These are phyloP conservation scores for Arabidopsis lyrata DNA, from an alignment of 441 rosid genomes.

Conservation along the genomic window DNA sequence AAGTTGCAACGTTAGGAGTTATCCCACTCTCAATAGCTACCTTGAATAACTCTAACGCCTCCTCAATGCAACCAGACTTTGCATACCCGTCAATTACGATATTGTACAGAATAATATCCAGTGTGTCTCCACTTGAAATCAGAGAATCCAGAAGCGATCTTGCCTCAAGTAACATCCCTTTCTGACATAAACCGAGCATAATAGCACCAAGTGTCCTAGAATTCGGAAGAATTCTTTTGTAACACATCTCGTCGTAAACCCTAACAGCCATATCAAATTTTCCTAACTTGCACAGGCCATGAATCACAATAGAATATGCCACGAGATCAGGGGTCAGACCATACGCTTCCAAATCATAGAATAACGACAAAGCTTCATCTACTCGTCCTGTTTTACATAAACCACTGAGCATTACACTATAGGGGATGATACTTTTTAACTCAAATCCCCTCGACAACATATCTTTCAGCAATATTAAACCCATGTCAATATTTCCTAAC, in stretches of 20 bases:
- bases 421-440: conserved; percentile 53
- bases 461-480: conserved; percentile 56
- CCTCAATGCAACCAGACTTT: conserved; percentile 55
- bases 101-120: conserved; percentile 63
- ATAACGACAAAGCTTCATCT: conserved; percentile 58
- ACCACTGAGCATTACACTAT: conserved; percentile 63
- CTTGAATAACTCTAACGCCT: conserved; percentile 58
- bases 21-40: conserved; percentile 52
- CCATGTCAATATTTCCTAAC: conserved; percentile 62
- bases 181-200: conserved; percentile 62
- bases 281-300: conserved; percentile 77
- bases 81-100: conserved; percentile 73
- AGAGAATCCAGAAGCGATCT: conserved; percentile 62
- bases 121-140: conserved; percentile 44
- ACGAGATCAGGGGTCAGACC: conserved; percentile 62
- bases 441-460: conserved; percentile 66
- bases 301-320: conserved; percentile 73
- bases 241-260: conserved; percentile 60
- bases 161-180: conserved; percentile 62
- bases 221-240: conserved; percentile 56
- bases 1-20: conserved; percentile 67
- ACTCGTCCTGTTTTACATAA: conserved; percentile 66
- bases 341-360: conserved; percentile 58
- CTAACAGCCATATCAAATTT: conserved; percentile 58
- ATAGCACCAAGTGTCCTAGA: conserved; percentile 55